These are phyloP conservation scores for Leptodontidium sp. DNA, from an alignment of 2,329 filamentous ascomycete genomes.

Conservation along the genomic window DNA sequence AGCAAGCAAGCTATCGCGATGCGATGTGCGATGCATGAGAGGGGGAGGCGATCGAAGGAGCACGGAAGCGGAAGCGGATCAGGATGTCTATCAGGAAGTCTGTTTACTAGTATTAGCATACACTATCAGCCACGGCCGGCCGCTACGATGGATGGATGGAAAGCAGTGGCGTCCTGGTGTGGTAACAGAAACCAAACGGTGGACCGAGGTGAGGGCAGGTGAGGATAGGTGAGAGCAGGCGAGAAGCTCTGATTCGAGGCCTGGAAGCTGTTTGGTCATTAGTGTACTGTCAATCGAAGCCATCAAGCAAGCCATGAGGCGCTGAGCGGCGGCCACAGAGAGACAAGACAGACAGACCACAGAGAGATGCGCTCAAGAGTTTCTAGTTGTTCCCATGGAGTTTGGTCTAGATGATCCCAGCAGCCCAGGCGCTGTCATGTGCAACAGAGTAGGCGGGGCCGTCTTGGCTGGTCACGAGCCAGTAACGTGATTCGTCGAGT, in stretches of 20 bases:
- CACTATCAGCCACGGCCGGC: no score
- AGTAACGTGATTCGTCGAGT: conserved; percentile 1
- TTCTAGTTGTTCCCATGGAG: neutral
- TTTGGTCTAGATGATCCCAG: neutral
- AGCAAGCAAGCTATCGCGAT: neutral
- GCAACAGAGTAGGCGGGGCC: neutral
- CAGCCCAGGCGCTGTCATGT: neutral
- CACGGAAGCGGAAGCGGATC: neutral
- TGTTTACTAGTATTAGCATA: no score
- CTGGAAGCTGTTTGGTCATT: no score
- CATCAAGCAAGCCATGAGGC: neutral
- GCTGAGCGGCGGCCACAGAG: neutral
- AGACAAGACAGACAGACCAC: neutral
- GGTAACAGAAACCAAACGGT: no score
- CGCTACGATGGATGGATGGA: no score
- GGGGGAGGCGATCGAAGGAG: neutral
- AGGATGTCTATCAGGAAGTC: no score
- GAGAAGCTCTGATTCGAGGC: no score
- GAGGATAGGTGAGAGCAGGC: no score
- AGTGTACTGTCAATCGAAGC: neutral
- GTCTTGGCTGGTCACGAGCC: conserved; percentile 4
- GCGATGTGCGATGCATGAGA: neutral
- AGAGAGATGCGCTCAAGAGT: no score
- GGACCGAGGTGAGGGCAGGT: no score
- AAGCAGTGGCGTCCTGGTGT: no score